phyloP scores from a whole-genome alignment of 345 rosid genomes.

The Eucalyptus curtisii region DNA sequence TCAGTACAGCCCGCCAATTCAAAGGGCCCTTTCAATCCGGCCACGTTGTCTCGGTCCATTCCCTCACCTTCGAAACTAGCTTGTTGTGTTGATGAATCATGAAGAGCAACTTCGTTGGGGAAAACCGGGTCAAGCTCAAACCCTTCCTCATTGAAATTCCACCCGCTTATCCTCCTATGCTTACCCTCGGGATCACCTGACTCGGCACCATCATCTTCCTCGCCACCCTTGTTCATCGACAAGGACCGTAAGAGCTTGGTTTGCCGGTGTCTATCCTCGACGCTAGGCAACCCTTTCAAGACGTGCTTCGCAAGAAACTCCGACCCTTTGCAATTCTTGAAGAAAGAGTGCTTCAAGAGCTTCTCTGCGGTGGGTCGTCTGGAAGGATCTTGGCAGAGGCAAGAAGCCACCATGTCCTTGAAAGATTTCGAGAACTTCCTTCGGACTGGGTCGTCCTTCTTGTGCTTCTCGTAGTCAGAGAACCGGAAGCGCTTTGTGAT shows the following conservation, averaged over 20 bases:
- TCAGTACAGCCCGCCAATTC: not conserved
- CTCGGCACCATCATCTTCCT: not conserved
- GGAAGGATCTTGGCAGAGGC: slow-evolving; percentile 71
- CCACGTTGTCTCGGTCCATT: not conserved
- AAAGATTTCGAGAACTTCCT: slow-evolving; percentile 72
- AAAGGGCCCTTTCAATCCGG: not conserved
- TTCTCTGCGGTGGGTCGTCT: slow-evolving; percentile 70
- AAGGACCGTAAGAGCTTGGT: slow-evolving; percentile 1
- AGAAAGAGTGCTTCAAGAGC: slow-evolving; percentile 61
- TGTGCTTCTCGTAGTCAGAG: slow-evolving; percentile 48
- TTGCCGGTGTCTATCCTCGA: slow-evolving; percentile 50
- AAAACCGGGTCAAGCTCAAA: slow-evolving; percentile 71
- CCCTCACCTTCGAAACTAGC: slow-evolving; percentile 20
- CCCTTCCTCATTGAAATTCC: slow-evolving; percentile 76
- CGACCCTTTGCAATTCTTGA: slow-evolving; percentile 54
- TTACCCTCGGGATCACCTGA: not conserved
- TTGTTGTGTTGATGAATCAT: slow-evolving; percentile 1
- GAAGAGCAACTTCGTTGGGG: slow-evolving; percentile 10
- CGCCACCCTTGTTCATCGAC: not conserved
- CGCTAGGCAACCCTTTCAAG: slow-evolving; percentile 47
- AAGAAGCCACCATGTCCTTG: slow-evolving; percentile 72
- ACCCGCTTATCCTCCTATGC: slow-evolving; percentile 78
- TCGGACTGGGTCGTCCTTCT: slow-evolving; percentile 12
- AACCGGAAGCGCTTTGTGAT: slow-evolving; percentile 67
- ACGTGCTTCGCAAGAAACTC: slow-evolving; percentile 52